Evolutionary conservation across 805 yeast genomes (phyloP), one percentile per base, ranked within the genome.

Genomic region (Cyberlindnera mycetangii): DNA sequence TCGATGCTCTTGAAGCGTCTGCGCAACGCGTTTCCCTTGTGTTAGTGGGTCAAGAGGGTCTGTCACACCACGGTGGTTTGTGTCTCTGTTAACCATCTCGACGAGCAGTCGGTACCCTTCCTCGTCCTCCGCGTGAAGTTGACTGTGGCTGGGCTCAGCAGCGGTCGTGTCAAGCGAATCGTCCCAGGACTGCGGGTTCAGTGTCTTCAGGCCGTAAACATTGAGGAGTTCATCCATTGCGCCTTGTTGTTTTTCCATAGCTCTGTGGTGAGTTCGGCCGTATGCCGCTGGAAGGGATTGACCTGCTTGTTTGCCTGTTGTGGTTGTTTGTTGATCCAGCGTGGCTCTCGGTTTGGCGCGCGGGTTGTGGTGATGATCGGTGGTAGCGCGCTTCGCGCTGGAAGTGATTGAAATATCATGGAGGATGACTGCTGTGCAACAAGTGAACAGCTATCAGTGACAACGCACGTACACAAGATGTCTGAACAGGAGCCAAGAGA

Each of bases 1-100:
- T 66, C 35, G 72, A 32, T 65, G 64, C 34, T 74, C 69, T 10
- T 61, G 54, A 32, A 78, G 59, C 30, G 68, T 69, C 17, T 70
- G 65, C 37, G 72, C 54, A 8, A 80, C 66, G 3, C 76, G 69
- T 19, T 64, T 66, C n/a, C 71, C 69, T 22, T 73, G 72, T 5
- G 81, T 82, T 47, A 83, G 61, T 1, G 88, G 86, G 53, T 83
- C 89, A 5, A 62, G 55, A 25, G 74, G 75, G 38, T 68, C 71
- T 42, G 54, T 41, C 37, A 57, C 38, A 28, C 53, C 49, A 35
- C 49, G 44, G 47, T 59, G 37, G 46, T 55, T 52, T 30, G 62
- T 43, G 47, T 61, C 58, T n/a, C 53, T 50, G 30, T 53, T 53
- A 4, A 59, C 58, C 22, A 53, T 42, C 18, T 49, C 55, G 37